Evolutionary conservation across 2,329 filamentous ascomycete genomes (phyloP).

Genomic region (Colletotrichum cereale): DNA sequence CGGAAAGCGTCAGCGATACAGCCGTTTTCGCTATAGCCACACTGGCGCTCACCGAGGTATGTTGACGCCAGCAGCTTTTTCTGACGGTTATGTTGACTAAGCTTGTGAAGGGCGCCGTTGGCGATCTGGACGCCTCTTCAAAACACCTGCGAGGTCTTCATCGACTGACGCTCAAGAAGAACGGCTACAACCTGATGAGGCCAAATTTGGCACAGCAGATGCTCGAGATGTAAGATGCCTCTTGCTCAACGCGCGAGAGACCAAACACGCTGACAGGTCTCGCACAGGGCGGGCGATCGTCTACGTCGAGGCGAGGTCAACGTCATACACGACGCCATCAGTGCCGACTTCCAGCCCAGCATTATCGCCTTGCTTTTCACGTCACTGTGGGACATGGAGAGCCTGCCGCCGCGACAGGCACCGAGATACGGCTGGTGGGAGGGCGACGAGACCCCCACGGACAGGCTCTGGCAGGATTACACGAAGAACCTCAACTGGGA

Average conservation of each 20-base stretch:
- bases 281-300: slow-evolving; percentile 54
- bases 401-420: slow-evolving; percentile 50
- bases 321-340: slow-evolving; percentile 44
- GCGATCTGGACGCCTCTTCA: slow-evolving; percentile 57
- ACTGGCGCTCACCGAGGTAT: slow-evolving; percentile 59
- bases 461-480: slow-evolving; percentile 52
- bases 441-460: slow-evolving; percentile 51
- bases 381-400: slow-evolving; percentile 56
- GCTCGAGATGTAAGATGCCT: slow-evolving; percentile 54
- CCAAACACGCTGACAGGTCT: slow-evolving; percentile 12
- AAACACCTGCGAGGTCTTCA: slow-evolving; percentile 57
- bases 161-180: slow-evolving; percentile 45
- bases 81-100: neutral
- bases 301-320: slow-evolving; percentile 56
- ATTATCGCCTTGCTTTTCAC: slow-evolving; percentile 60
- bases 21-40: slow-evolving; percentile 59
- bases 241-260: slow-evolving; percentile 1
- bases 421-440: slow-evolving; percentile 54
- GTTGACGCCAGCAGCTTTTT: neutral
- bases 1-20: slow-evolving; percentile 54
- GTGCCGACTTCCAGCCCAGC: slow-evolving; percentile 57
- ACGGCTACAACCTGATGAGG: slow-evolving; percentile 45
- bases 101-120: slow-evolving; percentile 54
- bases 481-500: slow-evolving; percentile 54
- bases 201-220: slow-evolving; percentile 57